Percentiles rank a stretch among this genome's conserved stretches.
Evolutionary conservation across 169 alveolate species (phyloP).

Genomic region (Eimeria necatrix): DNA sequence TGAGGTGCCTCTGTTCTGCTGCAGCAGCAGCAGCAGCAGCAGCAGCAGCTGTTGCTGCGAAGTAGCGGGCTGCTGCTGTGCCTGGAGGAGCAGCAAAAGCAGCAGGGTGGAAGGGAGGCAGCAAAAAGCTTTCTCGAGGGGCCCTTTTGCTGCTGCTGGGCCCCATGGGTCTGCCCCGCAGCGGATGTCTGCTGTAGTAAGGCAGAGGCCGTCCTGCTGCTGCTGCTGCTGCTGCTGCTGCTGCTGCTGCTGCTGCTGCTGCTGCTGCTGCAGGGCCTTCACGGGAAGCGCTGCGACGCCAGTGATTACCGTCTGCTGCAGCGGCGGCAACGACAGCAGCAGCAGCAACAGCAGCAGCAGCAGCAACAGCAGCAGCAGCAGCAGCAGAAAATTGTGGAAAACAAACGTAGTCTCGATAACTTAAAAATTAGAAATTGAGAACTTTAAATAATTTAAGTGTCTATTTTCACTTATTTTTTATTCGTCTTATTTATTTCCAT

Average conservation of each 20-base stretch:
- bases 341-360: slow-evolving; percentile 54
- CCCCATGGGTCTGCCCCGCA: neutral
- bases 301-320: too few relatives aligned
- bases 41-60: too few relatives aligned
- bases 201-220: neutral
- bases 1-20: too few relatives aligned
- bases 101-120: too few relatives aligned
- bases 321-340: slow-evolving; percentile 17
- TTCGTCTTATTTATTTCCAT: too few relatives aligned
- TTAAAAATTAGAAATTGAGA: neutral
- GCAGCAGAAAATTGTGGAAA: neutral
- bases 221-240: neutral
- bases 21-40: too few relatives aligned
- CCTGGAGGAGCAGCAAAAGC: too few relatives aligned
- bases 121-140: too few relatives aligned
- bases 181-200: neutral
- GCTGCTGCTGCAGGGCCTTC: slow-evolving; percentile 3
- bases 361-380: slow-evolving; percentile 57
- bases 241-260: neutral
- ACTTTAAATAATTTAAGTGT: neutral
- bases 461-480: neutral
- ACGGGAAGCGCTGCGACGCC: too few relatives aligned
- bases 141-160: neutral
- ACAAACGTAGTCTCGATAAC: neutral
- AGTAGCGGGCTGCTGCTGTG: too few relatives aligned